Evolutionary conservation across 768 basidiomycete genomes (phyloP).

Genomic region (Neoboletus magnificus): DNA sequence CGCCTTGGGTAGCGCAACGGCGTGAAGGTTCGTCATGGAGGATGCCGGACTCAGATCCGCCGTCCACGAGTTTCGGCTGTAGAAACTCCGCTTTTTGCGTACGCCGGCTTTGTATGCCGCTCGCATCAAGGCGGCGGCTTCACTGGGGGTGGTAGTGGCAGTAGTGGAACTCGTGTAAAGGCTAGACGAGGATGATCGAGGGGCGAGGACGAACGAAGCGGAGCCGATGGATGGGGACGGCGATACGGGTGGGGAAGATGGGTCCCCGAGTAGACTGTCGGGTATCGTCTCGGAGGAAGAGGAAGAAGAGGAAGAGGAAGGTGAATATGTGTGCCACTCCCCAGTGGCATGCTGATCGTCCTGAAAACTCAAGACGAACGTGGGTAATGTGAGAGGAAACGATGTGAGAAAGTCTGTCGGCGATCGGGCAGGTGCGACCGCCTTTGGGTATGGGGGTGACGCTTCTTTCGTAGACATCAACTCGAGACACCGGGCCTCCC

Average conservation of each 20-base stretch:
- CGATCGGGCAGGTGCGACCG: constrained; percentile 29
- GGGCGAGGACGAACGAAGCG: constrained; percentile 22
- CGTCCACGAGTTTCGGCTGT: constrained; percentile 29
- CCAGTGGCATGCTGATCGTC: constrained; percentile 21
- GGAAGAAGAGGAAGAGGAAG: constrained; percentile 30
- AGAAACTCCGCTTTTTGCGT: constrained; percentile 35
- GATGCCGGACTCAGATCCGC: constrained; percentile 23
- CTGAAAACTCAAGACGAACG: constrained; percentile 31
- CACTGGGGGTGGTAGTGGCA: constrained; percentile 14
- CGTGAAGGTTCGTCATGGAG: constrained; percentile 18
- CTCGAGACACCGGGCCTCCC: constrained; percentile 53
- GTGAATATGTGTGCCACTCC: constrained; percentile 28
- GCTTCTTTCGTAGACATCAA: constrained; percentile 29
- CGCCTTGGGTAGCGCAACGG: constrained; percentile 19
- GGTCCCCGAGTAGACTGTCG: constrained; percentile 20
- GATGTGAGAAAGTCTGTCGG: constrained; percentile 49
- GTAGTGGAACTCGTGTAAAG: constrained; percentile 16
- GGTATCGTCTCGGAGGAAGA: constrained; percentile 28
- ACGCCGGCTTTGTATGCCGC: constrained; percentile 32
- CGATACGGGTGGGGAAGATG: constrained; percentile 26
- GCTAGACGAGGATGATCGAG: constrained; percentile 31
- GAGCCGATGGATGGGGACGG: constrained; percentile 30
- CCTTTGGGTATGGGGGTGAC: not conserved
- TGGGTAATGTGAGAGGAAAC: constrained; percentile 56
- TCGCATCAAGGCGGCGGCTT: constrained; percentile 27